A percentile compares a stretch with the other conserved stretches of the same genome.
Evolutionary conservation across 108 stramenopile genomes (phyloP).

Genomic region (Cyclotella baltica): DNA sequence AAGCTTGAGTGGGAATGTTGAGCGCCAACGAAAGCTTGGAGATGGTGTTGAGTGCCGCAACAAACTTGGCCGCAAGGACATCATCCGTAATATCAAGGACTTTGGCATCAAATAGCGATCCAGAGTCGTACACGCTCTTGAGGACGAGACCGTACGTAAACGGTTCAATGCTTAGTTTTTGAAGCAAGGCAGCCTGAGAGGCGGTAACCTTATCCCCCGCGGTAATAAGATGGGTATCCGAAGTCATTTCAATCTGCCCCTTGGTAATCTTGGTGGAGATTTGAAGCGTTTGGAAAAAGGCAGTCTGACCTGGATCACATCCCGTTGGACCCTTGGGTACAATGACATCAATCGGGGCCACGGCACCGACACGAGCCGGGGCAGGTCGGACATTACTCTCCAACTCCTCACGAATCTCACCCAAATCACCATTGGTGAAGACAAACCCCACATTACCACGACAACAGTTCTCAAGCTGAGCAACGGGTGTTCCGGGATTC

Average conservation of each 20-base stretch:
- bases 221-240: slow-evolving; percentile 91
- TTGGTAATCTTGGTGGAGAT: slow-evolving; percentile 99
- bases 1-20: slow-evolving; percentile 94
- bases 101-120: slow-evolving; percentile 96
- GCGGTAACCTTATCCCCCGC: slow-evolving; percentile 95
- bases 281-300: slow-evolving; percentile 99
- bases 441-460: slow-evolving; percentile 99
- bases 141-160: slow-evolving; percentile 98
- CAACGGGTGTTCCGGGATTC: slow-evolving; percentile 92
- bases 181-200: slow-evolving; percentile 93
- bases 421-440: slow-evolving; percentile 98
- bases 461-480: slow-evolving; percentile 75
- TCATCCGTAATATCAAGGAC: slow-evolving; percentile 96
- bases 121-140: slow-evolving; percentile 94
- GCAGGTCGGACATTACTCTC: slow-evolving; percentile 95
- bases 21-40: slow-evolving; percentile 91
- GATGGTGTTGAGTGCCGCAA: slow-evolving; percentile 79
- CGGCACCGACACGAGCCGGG: slow-evolving; percentile 95
- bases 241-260: slow-evolving; percentile 98
- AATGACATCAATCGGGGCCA: slow-evolving; percentile 93
- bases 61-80: slow-evolving; percentile 92
- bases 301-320: slow-evolving; percentile 99
- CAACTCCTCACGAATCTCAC: slow-evolving; percentile 82
- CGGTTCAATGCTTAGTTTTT: slow-evolving; percentile 96
- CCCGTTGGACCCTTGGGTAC: slow-evolving; percentile 98